Conservation (phyloP, 805 yeast species). For the Wickerhamomyces strasburgensis region DNA sequence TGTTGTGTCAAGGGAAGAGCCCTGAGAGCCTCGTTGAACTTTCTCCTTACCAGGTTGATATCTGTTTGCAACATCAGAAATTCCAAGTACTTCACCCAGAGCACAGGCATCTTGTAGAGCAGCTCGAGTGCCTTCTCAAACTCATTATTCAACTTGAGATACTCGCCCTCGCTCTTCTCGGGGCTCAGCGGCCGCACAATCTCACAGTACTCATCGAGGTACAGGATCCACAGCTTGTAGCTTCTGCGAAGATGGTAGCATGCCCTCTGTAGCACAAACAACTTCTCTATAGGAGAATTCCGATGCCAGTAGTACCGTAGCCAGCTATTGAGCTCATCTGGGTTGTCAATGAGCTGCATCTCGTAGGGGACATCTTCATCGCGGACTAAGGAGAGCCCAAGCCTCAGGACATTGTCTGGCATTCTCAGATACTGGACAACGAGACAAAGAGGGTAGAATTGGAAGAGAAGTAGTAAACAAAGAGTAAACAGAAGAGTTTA, state of each 20-base stretch:
- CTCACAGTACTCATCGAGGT: constrained; percentile 37
- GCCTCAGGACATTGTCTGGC: neutral
- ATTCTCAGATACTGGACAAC: no score
- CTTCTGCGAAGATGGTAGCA: constrained; percentile 38
- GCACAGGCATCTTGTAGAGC: constrained; percentile 38
- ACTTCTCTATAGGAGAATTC: constrained; percentile 23
- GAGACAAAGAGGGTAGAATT: no score
- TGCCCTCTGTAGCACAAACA: constrained; percentile 52
- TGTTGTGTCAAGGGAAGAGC: constrained; percentile 49
- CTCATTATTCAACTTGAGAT: constrained; percentile 32
- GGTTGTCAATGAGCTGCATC: constrained; percentile 36
- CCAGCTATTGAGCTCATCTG: constrained; percentile 34
- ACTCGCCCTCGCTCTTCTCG: constrained; percentile 28
- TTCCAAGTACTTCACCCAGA: constrained; percentile 49
- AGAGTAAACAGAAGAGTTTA: no score
- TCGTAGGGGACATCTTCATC: constrained; percentile 39
- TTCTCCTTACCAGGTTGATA: constrained; percentile 34
- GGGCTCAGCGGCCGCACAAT: constrained; percentile 27
- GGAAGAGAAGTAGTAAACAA: no score
- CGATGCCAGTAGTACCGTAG: constrained; percentile 33
- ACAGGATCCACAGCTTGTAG: constrained; percentile 50
- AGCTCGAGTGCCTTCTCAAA: constrained; percentile 44
- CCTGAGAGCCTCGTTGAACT: constrained; percentile 47
- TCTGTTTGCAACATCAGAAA: constrained; percentile 35
- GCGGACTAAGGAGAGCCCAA: constrained; percentile 5